phyloP scores from a whole-genome alignment of 2,329 filamentous ascomycete species.

The Parafenestella ontariensis region DNA sequence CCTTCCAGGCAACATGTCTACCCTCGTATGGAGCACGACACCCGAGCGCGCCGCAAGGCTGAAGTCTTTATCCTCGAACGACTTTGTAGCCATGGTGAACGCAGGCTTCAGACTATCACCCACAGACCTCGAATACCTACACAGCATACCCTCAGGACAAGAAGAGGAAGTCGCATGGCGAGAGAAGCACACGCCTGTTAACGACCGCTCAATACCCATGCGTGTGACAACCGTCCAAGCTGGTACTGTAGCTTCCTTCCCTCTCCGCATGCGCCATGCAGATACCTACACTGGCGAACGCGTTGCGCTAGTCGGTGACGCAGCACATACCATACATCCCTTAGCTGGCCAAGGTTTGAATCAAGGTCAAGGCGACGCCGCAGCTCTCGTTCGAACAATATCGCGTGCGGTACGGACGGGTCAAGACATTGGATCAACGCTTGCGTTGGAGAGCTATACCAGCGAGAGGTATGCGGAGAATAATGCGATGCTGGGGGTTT shows the following conservation, averaged over 20 bases:
- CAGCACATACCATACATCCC: constrained; percentile 93
- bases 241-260: constrained; percentile 85
- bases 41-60: constrained; percentile 78
- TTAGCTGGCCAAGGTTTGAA: constrained; percentile 95
- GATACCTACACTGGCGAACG: constrained; percentile 90
- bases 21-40: constrained; percentile 94
- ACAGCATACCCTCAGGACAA: constrained; percentile 62
- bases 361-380: constrained; percentile 87
- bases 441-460: constrained; percentile 83
- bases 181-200: constrained; percentile 69
- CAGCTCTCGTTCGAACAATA: constrained; percentile 77
- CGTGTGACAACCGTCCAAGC: constrained; percentile 74
- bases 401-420: constrained; percentile 80
- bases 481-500: constrained; percentile 76
- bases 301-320: constrained; percentile 91
- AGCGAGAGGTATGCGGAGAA: constrained; percentile 83
- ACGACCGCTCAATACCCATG: constrained; percentile 64
- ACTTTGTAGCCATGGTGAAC: constrained; percentile 89
- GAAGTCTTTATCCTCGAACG: constrained; percentile 73
- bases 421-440: constrained; percentile 80
- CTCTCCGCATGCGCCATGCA: constrained; percentile 89
- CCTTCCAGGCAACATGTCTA: constrained; percentile 80
- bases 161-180: constrained; percentile 86
- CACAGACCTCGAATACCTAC: constrained; percentile 83
- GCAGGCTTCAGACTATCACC: constrained; percentile 85